Evolutionary conservation across 1,284 basidiomycete genomes (phyloP).

Genomic region (Papiliotrema fonsecae): DNA sequence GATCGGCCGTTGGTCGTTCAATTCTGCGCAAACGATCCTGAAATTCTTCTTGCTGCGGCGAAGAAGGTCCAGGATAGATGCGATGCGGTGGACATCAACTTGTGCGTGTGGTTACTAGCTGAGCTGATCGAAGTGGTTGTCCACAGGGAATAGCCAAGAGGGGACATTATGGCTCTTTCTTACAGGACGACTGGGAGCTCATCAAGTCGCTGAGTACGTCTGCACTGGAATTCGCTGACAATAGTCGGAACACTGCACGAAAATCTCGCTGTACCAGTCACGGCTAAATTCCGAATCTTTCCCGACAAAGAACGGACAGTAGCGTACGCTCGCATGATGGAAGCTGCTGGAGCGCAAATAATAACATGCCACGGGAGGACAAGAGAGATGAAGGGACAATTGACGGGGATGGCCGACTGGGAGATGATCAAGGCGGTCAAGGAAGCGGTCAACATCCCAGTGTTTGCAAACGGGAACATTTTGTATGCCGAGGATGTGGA

Average conservation of each 20-base stretch:
- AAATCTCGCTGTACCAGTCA: conserved; percentile 82
- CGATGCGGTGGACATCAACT: conserved; percentile 91
- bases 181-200: conserved; percentile 92
- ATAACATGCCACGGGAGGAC: conserved; percentile 88
- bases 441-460: conserved; percentile 79
- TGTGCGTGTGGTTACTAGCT: conserved; percentile 47
- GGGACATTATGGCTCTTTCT: conserved; percentile 82
- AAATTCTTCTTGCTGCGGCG: conserved; percentile 70
- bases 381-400: conserved; percentile 84
- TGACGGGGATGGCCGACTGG: conserved; percentile 75
- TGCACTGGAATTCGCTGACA: not conserved
- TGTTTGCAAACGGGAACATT: conserved; percentile 97
- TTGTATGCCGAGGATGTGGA: conserved; percentile 75
- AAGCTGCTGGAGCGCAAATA: conserved; percentile 90
- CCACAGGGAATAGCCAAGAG: conserved; percentile 90
- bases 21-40: conserved; percentile 88
- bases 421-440: conserved; percentile 78
- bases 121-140: conserved; percentile 57
- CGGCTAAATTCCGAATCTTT: conserved; percentile 93
- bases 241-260: conserved; percentile 76
- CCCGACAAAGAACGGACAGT: conserved; percentile 80
- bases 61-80: conserved; percentile 67
- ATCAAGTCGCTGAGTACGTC: conserved; percentile 71
- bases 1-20: conserved; percentile 85
- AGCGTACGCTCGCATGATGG: conserved; percentile 90